Evolutionary conservation across 352 stramenopile genomes (phyloP).

Genomic region (Phytophthora nicotianae): DNA sequence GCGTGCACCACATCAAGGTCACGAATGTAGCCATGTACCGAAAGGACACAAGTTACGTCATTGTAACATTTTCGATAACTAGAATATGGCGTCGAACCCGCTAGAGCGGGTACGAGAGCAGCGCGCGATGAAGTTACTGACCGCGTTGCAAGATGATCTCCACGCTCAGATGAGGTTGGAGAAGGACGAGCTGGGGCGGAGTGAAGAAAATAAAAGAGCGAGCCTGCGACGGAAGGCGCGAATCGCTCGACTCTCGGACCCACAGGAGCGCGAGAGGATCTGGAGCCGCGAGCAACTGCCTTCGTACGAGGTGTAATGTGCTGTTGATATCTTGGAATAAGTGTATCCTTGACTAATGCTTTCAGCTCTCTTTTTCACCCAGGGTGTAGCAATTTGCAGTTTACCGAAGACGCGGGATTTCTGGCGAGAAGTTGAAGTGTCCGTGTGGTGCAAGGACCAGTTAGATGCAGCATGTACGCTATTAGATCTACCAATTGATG

Average conservation of each 20-base stretch:
- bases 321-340: neutral
- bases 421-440: constrained; percentile 62
- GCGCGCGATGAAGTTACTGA: constrained; percentile 61
- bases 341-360: neutral
- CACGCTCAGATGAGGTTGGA: constrained; percentile 63
- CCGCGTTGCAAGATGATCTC: constrained; percentile 63
- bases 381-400: constrained; percentile 54
- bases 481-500: constrained; percentile 50
- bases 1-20: constrained; percentile 13
- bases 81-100: constrained; percentile 36
- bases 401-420: constrained; percentile 69
- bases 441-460: constrained; percentile 51
- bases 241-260: constrained; percentile 52
- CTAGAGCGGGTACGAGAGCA: constrained; percentile 74
- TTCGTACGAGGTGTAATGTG: constrained; percentile 46
- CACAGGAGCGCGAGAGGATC: constrained; percentile 50
- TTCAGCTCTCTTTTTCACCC: neutral
- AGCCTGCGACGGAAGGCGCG: constrained; percentile 49
- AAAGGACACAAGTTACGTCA: constrained; percentile 38
- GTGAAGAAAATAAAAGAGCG: constrained; percentile 32
- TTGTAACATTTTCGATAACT: no score
- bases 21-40: constrained; percentile 20
- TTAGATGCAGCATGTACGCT: constrained; percentile 64
- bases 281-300: constrained; percentile 52
- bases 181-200: constrained; percentile 40